Percentiles rank a stretch among this genome's conserved stretches.
These are phyloP conservation scores for Globisporangium paddicum DNA, from an alignment of 352 stramenopile species.

Conservation along the genomic window DNA sequence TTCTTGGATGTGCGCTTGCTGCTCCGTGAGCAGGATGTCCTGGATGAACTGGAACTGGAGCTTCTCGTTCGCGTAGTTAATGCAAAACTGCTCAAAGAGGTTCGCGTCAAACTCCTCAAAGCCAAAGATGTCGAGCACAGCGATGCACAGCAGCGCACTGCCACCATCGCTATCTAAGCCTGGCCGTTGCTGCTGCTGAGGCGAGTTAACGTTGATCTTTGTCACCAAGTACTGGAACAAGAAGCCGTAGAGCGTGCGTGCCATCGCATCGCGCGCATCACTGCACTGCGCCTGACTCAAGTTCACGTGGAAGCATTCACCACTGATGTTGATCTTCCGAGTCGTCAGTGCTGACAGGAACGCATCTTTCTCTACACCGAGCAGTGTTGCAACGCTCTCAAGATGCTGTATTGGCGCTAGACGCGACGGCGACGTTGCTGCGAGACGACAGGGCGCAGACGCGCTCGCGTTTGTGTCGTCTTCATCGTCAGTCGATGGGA, in stretches of 20 bases:
- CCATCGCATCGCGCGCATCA: constrained; percentile 65
- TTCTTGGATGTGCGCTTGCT: constrained; percentile 71
- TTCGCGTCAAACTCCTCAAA: constrained; percentile 88
- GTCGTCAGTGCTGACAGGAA: constrained; percentile 53
- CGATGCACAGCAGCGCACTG: constrained; percentile 44
- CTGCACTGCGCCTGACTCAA: constrained; percentile 62
- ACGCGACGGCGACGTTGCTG: constrained; percentile 26
- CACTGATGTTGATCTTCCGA: constrained; percentile 66
- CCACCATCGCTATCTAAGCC: constrained; percentile 10
- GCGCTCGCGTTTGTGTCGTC: constrained; percentile 33
- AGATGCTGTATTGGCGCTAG: constrained; percentile 36
- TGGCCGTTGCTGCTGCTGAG: constrained; percentile 10
- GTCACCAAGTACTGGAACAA: constrained; percentile 84
- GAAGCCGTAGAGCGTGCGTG: constrained; percentile 73
- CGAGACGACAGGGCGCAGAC: constrained; percentile 32
- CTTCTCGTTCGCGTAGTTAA: constrained; percentile 82
- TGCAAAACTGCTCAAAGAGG: constrained; percentile 78
- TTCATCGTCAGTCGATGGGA: constrained; percentile 52
- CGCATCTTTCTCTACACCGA: constrained; percentile 39
- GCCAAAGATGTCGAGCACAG: constrained; percentile 88
- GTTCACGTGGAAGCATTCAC: constrained; percentile 62
- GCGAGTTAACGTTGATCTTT: constrained; percentile 57
- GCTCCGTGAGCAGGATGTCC: constrained; percentile 71
- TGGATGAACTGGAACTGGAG: constrained; percentile 83
- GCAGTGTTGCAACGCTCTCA: constrained; percentile 31